These are phyloP conservation scores for Cyclostephanos invisitatus DNA, from an alignment of 108 stramenopile species.

Conservation along the genomic window DNA sequence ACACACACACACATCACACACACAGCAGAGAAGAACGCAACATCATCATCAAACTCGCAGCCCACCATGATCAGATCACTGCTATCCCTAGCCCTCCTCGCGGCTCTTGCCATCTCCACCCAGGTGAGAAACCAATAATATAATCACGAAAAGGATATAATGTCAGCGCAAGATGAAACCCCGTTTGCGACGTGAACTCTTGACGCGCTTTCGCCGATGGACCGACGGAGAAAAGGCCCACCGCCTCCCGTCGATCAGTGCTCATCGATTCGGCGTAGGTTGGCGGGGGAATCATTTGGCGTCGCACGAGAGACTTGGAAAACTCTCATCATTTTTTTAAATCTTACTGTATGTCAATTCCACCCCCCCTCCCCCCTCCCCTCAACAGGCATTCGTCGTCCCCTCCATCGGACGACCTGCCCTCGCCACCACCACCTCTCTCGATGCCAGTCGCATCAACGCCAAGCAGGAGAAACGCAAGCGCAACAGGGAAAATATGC, in stretches of 20 bases:
- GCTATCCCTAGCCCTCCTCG: constrained; percentile 34
- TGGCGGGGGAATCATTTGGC: background rate
- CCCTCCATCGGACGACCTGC: constrained; percentile 23
- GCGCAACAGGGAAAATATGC: constrained; percentile 91
- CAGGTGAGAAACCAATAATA: constrained; percentile 22
- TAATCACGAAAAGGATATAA: background rate
- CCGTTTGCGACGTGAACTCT: too few species aligned
- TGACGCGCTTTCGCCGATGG: background rate
- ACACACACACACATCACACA: background rate
- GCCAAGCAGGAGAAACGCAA: constrained; percentile 90
- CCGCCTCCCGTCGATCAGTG: too few species aligned
- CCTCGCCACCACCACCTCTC: constrained; percentile 46
- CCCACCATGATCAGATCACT: constrained; percentile 51
- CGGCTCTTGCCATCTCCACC: constrained; percentile 39
- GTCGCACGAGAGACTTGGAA: too few species aligned
- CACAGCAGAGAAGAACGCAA: background rate
- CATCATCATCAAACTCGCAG: background rate
- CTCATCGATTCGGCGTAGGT: background rate
- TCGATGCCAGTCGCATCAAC: constrained; percentile 79
- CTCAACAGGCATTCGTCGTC: constrained; percentile 39
- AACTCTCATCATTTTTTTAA: background rate
- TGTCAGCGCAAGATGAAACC: background rate
- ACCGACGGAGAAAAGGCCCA: too few species aligned
- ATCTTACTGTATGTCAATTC: background rate
- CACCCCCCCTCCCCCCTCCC: background rate